Conservation (phyloP, 305 asterid genomes). For the Withania somnifera region DNA sequence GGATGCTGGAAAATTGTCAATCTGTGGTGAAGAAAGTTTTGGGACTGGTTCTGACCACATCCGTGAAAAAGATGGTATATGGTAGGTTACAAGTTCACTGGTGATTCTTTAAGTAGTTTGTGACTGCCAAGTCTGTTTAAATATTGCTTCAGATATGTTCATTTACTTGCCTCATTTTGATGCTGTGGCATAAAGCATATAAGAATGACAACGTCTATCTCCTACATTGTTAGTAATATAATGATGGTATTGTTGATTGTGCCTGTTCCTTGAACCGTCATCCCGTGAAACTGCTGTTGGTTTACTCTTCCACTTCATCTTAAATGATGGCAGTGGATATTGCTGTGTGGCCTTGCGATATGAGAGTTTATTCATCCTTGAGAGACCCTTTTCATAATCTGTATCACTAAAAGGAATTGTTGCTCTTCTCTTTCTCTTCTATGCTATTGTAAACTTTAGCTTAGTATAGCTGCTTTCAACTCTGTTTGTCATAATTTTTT, state of each 20-base stretch:
- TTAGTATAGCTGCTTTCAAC: background rate
- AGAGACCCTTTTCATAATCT: background rate
- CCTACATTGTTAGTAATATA: background rate
- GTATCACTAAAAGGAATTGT: background rate
- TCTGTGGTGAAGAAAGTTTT: constrained; percentile 98
- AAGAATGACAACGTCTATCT: background rate
- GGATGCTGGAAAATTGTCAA: constrained; percentile 93
- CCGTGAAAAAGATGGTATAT: constrained; percentile 97
- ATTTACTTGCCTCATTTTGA: background rate
- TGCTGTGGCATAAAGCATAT: background rate
- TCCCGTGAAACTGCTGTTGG: background rate
- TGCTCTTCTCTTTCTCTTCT: background rate
- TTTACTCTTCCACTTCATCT: background rate
- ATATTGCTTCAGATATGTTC: background rate
- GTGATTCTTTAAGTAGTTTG: background rate
- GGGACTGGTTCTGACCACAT: constrained; percentile 98
- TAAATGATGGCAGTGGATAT: background rate
- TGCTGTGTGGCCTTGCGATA: background rate
- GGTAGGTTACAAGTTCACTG: constrained; percentile 35
- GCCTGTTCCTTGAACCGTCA: background rate
- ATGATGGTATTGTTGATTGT: background rate
- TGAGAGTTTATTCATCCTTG: background rate
- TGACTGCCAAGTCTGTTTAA: background rate
- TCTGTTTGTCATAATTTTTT: background rate
- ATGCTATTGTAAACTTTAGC: background rate